Evolutionary conservation across 192 early-diverging fungal species (phyloP).

Genomic region (Dispira simplex): DNA sequence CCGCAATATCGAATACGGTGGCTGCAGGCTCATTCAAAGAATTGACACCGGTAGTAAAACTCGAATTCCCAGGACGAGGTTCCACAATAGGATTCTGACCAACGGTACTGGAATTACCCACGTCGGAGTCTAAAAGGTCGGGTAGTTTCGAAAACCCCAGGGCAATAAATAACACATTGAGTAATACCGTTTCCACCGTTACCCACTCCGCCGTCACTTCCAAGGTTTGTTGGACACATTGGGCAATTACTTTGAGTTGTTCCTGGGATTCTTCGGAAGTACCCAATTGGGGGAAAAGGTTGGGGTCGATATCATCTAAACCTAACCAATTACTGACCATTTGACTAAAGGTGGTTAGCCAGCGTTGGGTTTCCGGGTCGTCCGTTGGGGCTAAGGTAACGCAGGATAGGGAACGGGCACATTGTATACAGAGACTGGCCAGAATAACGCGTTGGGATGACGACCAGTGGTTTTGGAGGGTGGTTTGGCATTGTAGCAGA

Average conservation of each 20-base stretch:
- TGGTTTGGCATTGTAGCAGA: no score
- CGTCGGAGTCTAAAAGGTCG: not conserved
- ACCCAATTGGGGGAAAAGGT: no score
- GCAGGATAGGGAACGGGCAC: no score
- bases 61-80: not conserved
- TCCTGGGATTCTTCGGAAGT: not conserved
- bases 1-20: not conserved
- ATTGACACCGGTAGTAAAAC: not conserved
- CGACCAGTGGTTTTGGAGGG: no score
- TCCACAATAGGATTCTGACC: no score
- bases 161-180: slow-evolving; percentile 6
- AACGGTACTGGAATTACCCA: not conserved
- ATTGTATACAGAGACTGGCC: no score
- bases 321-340: slow-evolving; percentile 3
- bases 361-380: not conserved
- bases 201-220: not conserved
- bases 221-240: not conserved
- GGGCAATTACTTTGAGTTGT: not conserved
- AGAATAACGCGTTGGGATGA: no score
- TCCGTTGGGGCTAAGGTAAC: not conserved
- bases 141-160: slow-evolving; percentile 4
- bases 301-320: not conserved
- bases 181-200: not conserved
- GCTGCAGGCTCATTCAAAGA: not conserved
- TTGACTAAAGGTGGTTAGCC: not conserved